Evolutionary conservation across 192 early-diverging fungal genomes (phyloP).

Genomic region (Gryganskiella cystojenkinii): DNA sequence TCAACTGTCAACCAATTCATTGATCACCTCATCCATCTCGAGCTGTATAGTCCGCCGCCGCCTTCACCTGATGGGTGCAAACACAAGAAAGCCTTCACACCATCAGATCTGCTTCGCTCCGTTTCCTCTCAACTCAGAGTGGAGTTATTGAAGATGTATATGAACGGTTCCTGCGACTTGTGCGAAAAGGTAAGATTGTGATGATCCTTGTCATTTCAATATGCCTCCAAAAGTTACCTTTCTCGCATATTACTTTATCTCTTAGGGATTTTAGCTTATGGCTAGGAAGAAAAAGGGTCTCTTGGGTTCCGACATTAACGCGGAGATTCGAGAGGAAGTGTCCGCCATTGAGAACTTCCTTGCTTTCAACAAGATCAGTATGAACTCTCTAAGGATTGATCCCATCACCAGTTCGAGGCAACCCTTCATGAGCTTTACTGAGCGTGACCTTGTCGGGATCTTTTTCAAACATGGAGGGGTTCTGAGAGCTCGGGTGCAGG

Average conservation of each 20-base stretch:
- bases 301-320: conserved; percentile 1
- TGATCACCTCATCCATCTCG: too few species aligned
- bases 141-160: conserved; percentile 22
- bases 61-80: conserved; percentile 9
- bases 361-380: conserved; percentile 1
- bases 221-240: background rate
- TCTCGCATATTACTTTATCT: background rate
- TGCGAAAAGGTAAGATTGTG: conserved; percentile 10
- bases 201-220: background rate
- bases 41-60: too few species aligned
- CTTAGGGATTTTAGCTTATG: conserved; percentile 3
- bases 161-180: conserved; percentile 22
- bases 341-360: conserved; percentile 22
- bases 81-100: conserved; percentile 5
- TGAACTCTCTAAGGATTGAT: conserved; percentile 10
- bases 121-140: conserved; percentile 11
- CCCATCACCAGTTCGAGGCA: conserved; percentile 23
- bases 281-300: background rate
- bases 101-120: conserved; percentile 7
- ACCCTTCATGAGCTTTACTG: conserved; percentile 17
- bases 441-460: conserved; percentile 11
- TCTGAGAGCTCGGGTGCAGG: conserved; percentile 12
- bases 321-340: conserved; percentile 10
- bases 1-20: too few species aligned
- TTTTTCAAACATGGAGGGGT: conserved; percentile 3